These are phyloP conservation scores for Rasamsonia emersonii DNA, from an alignment of 2,329 filamentous ascomycete genomes.

Conservation along the genomic window DNA sequence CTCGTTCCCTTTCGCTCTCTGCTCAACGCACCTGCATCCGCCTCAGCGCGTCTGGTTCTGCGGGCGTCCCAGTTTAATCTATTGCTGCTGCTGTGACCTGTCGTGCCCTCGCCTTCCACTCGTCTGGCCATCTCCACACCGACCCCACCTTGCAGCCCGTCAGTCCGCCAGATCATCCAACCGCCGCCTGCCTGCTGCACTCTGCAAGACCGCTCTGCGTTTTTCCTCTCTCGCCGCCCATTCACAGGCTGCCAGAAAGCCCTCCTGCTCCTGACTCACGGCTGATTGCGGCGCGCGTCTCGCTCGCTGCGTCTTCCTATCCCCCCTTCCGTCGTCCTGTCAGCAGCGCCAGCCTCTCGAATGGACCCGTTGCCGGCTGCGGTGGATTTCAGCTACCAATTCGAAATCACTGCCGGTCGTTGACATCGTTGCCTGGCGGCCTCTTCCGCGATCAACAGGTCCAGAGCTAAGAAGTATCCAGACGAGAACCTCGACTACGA, in stretches of 20 bases:
- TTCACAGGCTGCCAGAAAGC: conserved; percentile 9
- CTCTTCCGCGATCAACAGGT: conserved; percentile 9
- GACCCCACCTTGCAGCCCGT: conserved; percentile 8
- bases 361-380: conserved; percentile 18
- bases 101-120: background rate
- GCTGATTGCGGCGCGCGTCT: conserved; percentile 6
- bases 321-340: conserved; percentile 2
- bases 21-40: conserved; percentile 7
- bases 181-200: conserved; percentile 6
- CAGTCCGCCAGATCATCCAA: conserved; percentile 11
- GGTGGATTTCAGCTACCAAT: conserved; percentile 17
- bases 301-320: conserved; percentile 3
- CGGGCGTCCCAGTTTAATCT: conserved; percentile 1
- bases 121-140: conserved; percentile 4
- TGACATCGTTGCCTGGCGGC: conserved; percentile 11
- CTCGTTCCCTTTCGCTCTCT: conserved; percentile 1
- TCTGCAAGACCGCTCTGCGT: conserved; percentile 4
- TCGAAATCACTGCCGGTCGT: conserved; percentile 16
- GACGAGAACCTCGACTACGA: conserved; percentile 6
- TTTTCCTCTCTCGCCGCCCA: conserved; percentile 5
- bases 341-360: conserved; percentile 9
- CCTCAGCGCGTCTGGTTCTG: conserved; percentile 5
- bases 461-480: conserved; percentile 7
- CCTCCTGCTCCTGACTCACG: conserved; percentile 7
- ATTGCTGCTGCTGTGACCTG: background rate